phyloP scores from a whole-genome alignment of 192 early-diverging fungal genomes.

The Coemansia sp. region DNA sequence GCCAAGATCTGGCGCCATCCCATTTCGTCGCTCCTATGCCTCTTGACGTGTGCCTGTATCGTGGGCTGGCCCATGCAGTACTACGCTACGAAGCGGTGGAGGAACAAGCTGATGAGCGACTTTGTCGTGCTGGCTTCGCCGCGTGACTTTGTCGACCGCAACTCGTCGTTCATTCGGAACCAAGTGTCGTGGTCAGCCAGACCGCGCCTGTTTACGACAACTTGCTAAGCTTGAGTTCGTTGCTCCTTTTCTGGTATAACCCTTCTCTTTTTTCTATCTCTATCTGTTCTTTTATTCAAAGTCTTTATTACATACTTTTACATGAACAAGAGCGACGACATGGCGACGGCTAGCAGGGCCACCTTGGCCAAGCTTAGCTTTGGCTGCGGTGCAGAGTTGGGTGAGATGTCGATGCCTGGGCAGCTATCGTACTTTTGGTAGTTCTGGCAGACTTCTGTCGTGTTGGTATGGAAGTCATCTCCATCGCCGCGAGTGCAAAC shows the following conservation, averaged over 20 bases:
- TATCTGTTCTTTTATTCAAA: neutral
- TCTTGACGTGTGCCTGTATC: slow-evolving; percentile 41
- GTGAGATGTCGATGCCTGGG: slow-evolving; percentile 34
- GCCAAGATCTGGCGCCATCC: slow-evolving; percentile 42
- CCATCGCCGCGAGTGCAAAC: slow-evolving; percentile 47
- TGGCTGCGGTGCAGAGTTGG: slow-evolving; percentile 5
- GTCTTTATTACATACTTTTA: neutral
- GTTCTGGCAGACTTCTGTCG: slow-evolving; percentile 38
- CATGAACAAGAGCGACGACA: slow-evolving; percentile 23
- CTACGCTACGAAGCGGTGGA: slow-evolving; percentile 27
- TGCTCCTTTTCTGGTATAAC: neutral
- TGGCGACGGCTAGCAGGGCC: slow-evolving; percentile 34
- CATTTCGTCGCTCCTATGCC: slow-evolving; percentile 39
- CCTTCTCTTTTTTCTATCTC: neutral
- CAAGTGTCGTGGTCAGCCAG: slow-evolving; percentile 36
- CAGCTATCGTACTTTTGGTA: slow-evolving; percentile 41
- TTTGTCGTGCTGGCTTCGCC: slow-evolving; percentile 50
- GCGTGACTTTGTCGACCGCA: slow-evolving; percentile 35
- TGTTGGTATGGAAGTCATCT: slow-evolving; percentile 20
- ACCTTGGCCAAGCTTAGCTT: slow-evolving; percentile 33
- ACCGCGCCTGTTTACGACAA: slow-evolving; percentile 6
- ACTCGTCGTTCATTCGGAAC: slow-evolving; percentile 39
- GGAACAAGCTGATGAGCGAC: slow-evolving; percentile 47
- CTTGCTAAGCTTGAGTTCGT: neutral
- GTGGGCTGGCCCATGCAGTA: slow-evolving; percentile 50